These are phyloP conservation scores for Scleroderma citrinum DNA, from an alignment of 768 basidiomycete species.

Conservation along the genomic window DNA sequence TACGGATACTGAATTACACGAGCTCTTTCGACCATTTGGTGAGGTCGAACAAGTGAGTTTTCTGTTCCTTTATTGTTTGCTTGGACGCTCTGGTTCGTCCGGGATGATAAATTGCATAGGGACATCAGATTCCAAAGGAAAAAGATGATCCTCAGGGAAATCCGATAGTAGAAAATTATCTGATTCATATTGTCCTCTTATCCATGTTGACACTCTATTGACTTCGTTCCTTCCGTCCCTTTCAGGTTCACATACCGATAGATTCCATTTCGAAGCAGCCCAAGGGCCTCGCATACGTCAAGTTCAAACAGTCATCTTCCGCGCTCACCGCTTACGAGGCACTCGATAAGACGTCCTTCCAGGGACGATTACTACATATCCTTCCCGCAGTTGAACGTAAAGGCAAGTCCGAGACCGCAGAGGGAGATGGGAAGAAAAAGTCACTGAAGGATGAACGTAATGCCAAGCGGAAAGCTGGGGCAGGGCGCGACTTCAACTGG, in stretches of 20 bases:
- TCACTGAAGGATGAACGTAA: conserved; percentile 55
- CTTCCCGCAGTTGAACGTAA: conserved; percentile 75
- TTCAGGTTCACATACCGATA: conserved; percentile 54
- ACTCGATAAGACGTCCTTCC: conserved; percentile 81
- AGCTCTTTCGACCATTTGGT: conserved; percentile 65
- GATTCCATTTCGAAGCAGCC: conserved; percentile 40
- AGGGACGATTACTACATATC: conserved; percentile 88
- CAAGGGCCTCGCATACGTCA: conserved; percentile 61
- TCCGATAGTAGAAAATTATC: conserved; percentile 55
- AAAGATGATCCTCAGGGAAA: conserved; percentile 46
- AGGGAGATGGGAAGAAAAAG: conserved; percentile 37
- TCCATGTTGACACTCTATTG: background rate
- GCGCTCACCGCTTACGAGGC: conserved; percentile 69
- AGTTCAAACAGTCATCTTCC: conserved; percentile 37
- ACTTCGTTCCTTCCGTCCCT: conserved; percentile 5
- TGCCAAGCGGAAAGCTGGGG: conserved; percentile 57
- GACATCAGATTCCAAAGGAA: conserved; percentile 43
- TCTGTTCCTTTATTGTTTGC: background rate
- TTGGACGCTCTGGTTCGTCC: conserved; percentile 6
- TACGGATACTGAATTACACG: conserved; percentile 60
- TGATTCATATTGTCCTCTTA: conserved; percentile 21
- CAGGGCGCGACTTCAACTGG: conserved; percentile 87
- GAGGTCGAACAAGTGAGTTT: conserved; percentile 66
- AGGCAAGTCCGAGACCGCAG: conserved; percentile 37
- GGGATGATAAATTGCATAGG: conserved; percentile 41